Percentiles rank a stretch among this genome's conserved stretches.
phyloP scores from a whole-genome alignment of 2,329 filamentous ascomycete genomes.

The Neonectria punicea region DNA sequence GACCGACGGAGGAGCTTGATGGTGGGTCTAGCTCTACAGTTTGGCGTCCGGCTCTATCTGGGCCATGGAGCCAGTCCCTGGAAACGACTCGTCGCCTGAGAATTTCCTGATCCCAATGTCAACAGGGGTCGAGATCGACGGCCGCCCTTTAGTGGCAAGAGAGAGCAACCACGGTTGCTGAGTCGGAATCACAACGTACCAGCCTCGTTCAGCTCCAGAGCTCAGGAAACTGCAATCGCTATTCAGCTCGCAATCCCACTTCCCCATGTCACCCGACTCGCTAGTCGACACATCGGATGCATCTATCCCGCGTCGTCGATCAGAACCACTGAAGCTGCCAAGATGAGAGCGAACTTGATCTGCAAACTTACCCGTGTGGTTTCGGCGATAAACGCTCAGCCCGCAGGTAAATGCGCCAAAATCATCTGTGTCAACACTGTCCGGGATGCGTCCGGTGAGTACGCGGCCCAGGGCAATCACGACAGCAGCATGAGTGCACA shows the following conservation, averaged over 20 bases:
- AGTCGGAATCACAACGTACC: conserved; percentile 63
- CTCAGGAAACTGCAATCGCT: conserved; percentile 87
- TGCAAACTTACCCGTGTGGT: conserved; percentile 34
- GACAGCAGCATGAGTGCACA: conserved; percentile 91
- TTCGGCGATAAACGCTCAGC: conserved; percentile 70
- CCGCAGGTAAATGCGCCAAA: conserved; percentile 88
- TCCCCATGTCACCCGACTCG: conserved; percentile 60
- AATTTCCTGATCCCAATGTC: conserved; percentile 53
- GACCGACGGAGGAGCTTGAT: conserved; percentile 12
- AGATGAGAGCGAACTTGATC: conserved; percentile 15
- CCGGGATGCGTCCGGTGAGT: conserved; percentile 81
- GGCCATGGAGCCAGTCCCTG: conserved; percentile 51
- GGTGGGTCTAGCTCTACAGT: conserved; percentile 38
- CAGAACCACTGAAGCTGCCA: conserved; percentile 15
- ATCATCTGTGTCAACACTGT: conserved; percentile 77
- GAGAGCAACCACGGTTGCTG: conserved; percentile 25
- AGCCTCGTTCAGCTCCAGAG: conserved; percentile 86
- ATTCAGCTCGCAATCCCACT: conserved; percentile 83
- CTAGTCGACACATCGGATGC: conserved; percentile 23
- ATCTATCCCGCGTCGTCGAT: conserved; percentile 30
- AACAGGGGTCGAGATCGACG: conserved; percentile 26
- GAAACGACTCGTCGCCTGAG: conserved; percentile 67
- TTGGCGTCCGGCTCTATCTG: conserved; percentile 45
- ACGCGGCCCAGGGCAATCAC: conserved; percentile 87
- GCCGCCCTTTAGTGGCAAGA: conserved; percentile 20